Base-by-base conservation (phyloP, 495 filamentous ascomycete genomes). In the Lindgomyces ingoldianus region DNA sequence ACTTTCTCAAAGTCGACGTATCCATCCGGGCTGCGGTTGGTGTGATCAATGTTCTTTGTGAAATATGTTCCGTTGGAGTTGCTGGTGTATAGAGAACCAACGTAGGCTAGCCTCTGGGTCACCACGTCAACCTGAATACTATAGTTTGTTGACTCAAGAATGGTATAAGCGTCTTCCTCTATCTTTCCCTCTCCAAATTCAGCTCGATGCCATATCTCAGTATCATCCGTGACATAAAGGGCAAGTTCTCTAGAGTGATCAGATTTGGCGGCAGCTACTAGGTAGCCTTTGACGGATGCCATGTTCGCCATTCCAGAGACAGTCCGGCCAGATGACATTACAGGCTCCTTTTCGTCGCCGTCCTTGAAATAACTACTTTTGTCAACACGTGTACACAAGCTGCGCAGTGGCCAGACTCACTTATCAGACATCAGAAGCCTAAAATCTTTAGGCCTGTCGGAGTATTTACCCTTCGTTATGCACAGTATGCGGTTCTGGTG, bases 41-140 rank as follows among this genome's bases (percentile, higher is more conserved):
- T 96, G 73, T 97, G 85, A 69, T 93, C 88, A 53, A 91, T 85
- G 72, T 96, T 96, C 56, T 87, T 84, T 0, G 85, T 91, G 74
- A 97, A 98, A 72, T 95, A 96, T 1, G 92, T 96, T 45, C 94
- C 94, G 70, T 97, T 94, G 19, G 91, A 96, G 68, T 98, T 98
- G 71, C 93, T 97, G 9, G 90, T 93, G 68, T 95, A 90, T 19
- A 97, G 80, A 1, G 89, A 84, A 22, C 94, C 94, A 83, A 96
- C 91, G 36, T 78, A 84, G 1, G 77, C 78, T 29, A 80, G 76
- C 61, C 73, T 72, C 11, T 84, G 84, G 0, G 86, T 90, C 80
- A 91, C 84, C 64, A 98, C 93, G 79, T 98, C 92, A 42, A 98
- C 86, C 74, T 97, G 92, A 62, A 98, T 91, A 77, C 93, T 96